Evolutionary conservation across 345 rosid genomes (phyloP), one percentile per base, ranked within the genome.

Genomic region (Populus tremula): DNA sequence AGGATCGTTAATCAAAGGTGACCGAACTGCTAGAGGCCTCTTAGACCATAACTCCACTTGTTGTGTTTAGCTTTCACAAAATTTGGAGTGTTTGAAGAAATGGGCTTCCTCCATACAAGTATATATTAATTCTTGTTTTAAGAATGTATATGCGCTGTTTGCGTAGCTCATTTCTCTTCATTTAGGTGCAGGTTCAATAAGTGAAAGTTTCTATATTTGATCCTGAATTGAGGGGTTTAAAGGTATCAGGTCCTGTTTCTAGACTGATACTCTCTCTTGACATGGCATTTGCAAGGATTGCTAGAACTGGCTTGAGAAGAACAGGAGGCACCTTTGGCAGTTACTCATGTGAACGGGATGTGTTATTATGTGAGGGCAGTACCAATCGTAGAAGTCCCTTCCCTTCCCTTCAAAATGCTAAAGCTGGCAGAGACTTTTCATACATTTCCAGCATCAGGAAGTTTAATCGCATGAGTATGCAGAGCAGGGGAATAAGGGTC

Each of bases 241-340:
- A 33, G 47, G 67, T 70, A 73, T 70, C 65, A 65, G 74, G 25
- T 31, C 71, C 74, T 84, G 53, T 4, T 31, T 27, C 72, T 36
- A 69, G 78, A 73, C 78, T 20, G 62, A 76, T 73, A 72, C 73
- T 54, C 80, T 68, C 18, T 53, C 36, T 4, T 53, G 23, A 27
- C 18, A 90, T 91, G 96, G 92, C 96, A 76, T 81, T 90, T 68
- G 88, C 91, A 35, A 85, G 92, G 73, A 67, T 88, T 74, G 86
- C 85, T 23, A 75, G 87, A 70, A 81, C 81, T 70, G 85, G 84
- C 76, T 79, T 90, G 71, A 81, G 90, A 81, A 91, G 93, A 79
- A 73, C 90, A 39, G 82, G 79, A 72, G 85, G 76, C 59, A 31
- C 82, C 31, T 64, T 73, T 36, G 84, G 85, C 25, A 67, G 78